phyloP scores from a whole-genome alignment of 140 eudicot species.

The Bidens hawaiensis region DNA sequence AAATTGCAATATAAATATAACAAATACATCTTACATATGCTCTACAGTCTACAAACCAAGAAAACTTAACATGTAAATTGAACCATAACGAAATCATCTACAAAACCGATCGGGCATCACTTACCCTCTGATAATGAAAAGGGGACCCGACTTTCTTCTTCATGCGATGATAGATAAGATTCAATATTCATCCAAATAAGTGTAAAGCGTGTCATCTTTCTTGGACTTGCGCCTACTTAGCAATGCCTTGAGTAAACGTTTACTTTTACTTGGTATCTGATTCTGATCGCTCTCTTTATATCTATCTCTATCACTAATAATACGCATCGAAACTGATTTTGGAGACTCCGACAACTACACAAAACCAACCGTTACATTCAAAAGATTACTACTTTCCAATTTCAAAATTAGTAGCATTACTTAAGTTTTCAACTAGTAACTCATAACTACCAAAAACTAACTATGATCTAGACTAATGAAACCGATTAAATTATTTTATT shows the following conservation, averaged over 20 bases:
- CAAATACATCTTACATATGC: not conserved
- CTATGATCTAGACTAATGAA: not conserved
- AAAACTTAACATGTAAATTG: not conserved
- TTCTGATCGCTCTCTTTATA: conserved; percentile 48
- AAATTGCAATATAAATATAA: not conserved
- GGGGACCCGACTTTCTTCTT: not conserved
- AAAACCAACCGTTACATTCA: conserved; percentile 8
- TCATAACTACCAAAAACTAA: not conserved
- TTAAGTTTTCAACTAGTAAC: not conserved
- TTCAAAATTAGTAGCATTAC: not conserved
- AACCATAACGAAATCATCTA: conserved; percentile 9
- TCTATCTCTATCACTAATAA: conserved; percentile 45
- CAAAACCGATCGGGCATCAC: not conserved
- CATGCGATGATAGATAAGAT: not conserved
- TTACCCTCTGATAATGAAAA: not conserved
- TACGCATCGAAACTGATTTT: conserved; percentile 86
- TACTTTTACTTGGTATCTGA: conserved; percentile 82
- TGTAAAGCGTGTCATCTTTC: conserved; percentile 77
- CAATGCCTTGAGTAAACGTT: conserved; percentile 87
- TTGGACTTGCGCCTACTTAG: conserved; percentile 81
- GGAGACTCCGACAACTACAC: conserved; percentile 60
- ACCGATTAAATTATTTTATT: not conserved
- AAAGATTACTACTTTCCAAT: conserved; percentile 2
- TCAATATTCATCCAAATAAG: conserved; percentile 81
- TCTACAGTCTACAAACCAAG: not conserved